Conservation (phyloP, 2,329 filamentous ascomycete genomes). For the Plectosphaerella cucumerina region DNA sequence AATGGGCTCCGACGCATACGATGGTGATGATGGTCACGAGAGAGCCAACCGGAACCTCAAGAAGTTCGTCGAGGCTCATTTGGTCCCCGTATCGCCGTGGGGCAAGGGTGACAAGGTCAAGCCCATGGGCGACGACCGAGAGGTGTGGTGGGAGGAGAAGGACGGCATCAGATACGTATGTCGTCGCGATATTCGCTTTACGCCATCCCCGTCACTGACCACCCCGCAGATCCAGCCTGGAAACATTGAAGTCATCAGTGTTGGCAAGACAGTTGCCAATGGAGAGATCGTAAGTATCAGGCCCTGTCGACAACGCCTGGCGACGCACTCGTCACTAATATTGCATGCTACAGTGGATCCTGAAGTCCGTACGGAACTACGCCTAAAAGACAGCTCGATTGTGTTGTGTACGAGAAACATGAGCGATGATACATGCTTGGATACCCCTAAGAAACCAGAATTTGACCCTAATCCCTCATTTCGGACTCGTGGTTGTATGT, state of each 20-base stretch:
- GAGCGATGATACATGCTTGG: neutral
- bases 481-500: neutral
- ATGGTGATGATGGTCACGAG: slow-evolving; percentile 69
- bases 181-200: slow-evolving; percentile 9
- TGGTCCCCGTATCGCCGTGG: slow-evolving; percentile 76
- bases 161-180: slow-evolving; percentile 64
- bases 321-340: slow-evolving; percentile 11
- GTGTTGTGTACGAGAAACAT: neutral
- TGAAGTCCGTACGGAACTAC: slow-evolving; percentile 49
- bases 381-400: neutral
- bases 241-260: slow-evolving; percentile 68
- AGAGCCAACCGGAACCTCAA: slow-evolving; percentile 73
- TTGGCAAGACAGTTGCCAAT: slow-evolving; percentile 76
- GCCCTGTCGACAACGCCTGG: neutral
- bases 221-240: slow-evolving; percentile 66
- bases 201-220: neutral
- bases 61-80: slow-evolving; percentile 81
- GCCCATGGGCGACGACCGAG: slow-evolving; percentile 59
- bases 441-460: slow-evolving; percentile 3
- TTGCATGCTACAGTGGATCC: slow-evolving; percentile 52
- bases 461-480: neutral
- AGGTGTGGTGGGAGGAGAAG: slow-evolving; percentile 78
- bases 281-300: slow-evolving; percentile 64
- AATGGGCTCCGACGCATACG: slow-evolving; percentile 68
- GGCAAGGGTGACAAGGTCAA: slow-evolving; percentile 58